These are phyloP conservation scores for Scenedesmus sp. DNA, from an alignment of 163 green algal species.

Conservation along the genomic window DNA sequence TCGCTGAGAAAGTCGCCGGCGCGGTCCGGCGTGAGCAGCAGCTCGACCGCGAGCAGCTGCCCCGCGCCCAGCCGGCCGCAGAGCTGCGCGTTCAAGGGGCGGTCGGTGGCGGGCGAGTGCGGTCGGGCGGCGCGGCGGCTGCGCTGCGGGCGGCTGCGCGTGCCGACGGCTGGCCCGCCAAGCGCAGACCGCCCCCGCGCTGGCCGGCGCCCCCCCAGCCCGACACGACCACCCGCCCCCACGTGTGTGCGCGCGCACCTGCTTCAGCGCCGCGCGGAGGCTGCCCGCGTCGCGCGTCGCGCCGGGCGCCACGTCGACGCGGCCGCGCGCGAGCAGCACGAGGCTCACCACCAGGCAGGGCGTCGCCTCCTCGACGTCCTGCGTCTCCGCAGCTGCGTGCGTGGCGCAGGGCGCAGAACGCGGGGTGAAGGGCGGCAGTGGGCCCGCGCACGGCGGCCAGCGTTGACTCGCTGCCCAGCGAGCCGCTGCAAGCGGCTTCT, in stretches of 20 bases:
- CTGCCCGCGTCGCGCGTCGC: constrained; percentile 20
- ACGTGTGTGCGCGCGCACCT: not conserved
- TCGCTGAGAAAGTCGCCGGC: constrained; percentile 49
- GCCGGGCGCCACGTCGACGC: constrained; percentile 24
- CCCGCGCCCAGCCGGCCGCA: constrained; percentile 43
- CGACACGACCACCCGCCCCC: no score
- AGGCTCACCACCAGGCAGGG: constrained; percentile 52
- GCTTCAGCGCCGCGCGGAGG: constrained; percentile 1
- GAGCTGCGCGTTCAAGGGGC: no score
- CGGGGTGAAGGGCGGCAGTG: not conserved
- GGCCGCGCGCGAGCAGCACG: constrained; percentile 42
- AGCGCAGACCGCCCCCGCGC: no score
- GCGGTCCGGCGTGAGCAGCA: constrained; percentile 53
- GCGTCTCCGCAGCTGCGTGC: constrained; percentile 40
- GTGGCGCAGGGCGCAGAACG: not conserved
- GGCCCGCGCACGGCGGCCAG: no score
- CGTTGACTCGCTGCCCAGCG: no score
- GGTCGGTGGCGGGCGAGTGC: no score
- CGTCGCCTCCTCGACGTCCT: constrained; percentile 17
- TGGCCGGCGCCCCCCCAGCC: no score
- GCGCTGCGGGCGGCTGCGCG: no score
- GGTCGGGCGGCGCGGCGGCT: no score
- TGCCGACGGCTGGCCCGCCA: no score
- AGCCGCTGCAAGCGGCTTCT: no score
- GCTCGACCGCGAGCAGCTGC: constrained; percentile 53